These are phyloP conservation scores for Vararia minispora DNA, from an alignment of 768 basidiomycete species.

Conservation along the genomic window DNA sequence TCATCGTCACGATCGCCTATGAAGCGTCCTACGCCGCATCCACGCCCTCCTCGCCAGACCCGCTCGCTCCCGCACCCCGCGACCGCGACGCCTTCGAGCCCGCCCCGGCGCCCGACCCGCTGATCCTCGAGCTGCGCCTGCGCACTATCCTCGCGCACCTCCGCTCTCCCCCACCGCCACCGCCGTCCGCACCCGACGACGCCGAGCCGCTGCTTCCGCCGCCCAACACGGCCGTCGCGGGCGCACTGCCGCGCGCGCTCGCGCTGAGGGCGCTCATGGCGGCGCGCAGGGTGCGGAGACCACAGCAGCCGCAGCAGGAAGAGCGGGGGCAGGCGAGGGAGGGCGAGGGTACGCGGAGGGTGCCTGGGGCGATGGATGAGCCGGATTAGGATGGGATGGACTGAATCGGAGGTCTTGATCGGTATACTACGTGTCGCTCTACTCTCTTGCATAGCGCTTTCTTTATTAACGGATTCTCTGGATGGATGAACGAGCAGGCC, in stretches of 20 bases:
- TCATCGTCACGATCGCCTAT: slow-evolving; percentile 60
- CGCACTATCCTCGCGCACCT: slow-evolving; percentile 43
- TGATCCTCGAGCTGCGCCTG: slow-evolving; percentile 51
- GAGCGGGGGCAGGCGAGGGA: slow-evolving; percentile 27
- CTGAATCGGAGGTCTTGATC: too few relatives aligned
- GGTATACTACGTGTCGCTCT: too few relatives aligned
- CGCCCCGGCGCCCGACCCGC: slow-evolving; percentile 8
- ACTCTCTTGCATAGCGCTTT: too few relatives aligned
- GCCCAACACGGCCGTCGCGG: slow-evolving; percentile 49
- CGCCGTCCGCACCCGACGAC: slow-evolving; percentile 10
- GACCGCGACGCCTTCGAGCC: slow-evolving; percentile 14
- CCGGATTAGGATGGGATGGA: too few relatives aligned
- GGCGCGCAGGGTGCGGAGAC: slow-evolving; percentile 28
- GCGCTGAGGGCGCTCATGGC: slow-evolving; percentile 37
- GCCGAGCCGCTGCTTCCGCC: slow-evolving; percentile 35
- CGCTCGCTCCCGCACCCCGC: slow-evolving; percentile 21
- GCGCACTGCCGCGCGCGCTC: slow-evolving; percentile 30
- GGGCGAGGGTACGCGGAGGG: slow-evolving; percentile 12
- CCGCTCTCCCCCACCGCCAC: slow-evolving; percentile 38
- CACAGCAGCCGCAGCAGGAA: slow-evolving; percentile 13
- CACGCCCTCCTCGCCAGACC: slow-evolving; percentile 31
- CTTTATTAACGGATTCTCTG: too few relatives aligned
- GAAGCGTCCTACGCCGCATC: slow-evolving; percentile 40
- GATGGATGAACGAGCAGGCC: too few relatives aligned
- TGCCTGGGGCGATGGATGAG: slow-evolving; percentile 21